Evolutionary conservation across 1,284 basidiomycete genomes (phyloP).

Genomic region (Marasmius fiardii): DNA sequence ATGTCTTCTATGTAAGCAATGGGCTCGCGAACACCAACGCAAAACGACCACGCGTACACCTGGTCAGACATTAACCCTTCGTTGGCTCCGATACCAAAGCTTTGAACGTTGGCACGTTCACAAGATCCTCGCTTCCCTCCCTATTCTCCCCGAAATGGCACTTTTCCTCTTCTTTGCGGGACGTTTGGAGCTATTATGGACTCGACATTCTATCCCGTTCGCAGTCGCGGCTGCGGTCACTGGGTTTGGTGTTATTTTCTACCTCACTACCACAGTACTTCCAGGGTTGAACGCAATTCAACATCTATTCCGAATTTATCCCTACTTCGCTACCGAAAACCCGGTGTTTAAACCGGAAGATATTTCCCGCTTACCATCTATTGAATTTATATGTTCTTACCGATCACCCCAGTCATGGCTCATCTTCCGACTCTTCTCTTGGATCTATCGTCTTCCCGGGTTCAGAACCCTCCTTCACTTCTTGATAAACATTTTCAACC

Average conservation of each 20-base stretch:
- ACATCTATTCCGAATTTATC: neutral
- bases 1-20: conserved; percentile 12
- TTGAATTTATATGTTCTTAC: neutral
- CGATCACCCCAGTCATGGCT: conserved; percentile 1
- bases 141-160: conserved; percentile 6
- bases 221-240: neutral
- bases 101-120: conserved; percentile 4
- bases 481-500: neutral
- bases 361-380: neutral
- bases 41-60: neutral
- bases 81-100: conserved; percentile 6
- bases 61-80: neutral
- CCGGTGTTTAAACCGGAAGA: neutral
- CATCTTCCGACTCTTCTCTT: neutral
- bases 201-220: neutral
- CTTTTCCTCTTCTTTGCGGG: conserved; percentile 7
- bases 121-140: conserved; percentile 1
- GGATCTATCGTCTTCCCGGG: neutral
- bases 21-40: conserved; percentile 9
- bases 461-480: neutral
- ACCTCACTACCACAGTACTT: neutral
- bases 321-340: neutral
- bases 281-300: neutral
- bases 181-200: conserved; percentile 3
- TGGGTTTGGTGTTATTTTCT: neutral